Base-by-base conservation (phyloP, 345 rosid species). In the Angophora floribunda region DNA sequence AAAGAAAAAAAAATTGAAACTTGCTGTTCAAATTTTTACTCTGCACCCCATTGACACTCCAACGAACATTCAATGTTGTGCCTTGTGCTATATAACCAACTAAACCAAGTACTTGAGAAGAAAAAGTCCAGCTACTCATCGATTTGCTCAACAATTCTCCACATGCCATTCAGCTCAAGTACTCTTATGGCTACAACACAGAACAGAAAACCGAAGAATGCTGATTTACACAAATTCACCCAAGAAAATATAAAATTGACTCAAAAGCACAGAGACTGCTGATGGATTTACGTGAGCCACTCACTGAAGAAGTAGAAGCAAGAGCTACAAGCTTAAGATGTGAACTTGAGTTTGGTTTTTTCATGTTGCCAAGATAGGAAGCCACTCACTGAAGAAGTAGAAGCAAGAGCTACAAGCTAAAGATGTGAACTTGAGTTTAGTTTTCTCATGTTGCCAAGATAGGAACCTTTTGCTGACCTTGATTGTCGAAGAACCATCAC, bases 231-330 rank as follows among this genome's bases (percentile, higher is more conserved):
- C 86, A 51, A 47, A 47, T 85, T 50, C 55, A 7, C 32, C 86
- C 55, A 7, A 26, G 52, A 85, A 85, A 50, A 49, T 49, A 41
- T 7, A 87, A 3, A 78, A 70, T 87, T 52, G 63, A 51, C 41
- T 57, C 70, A 57, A 55, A 52, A 7, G 51, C 79, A 80, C 50
- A 47, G 49, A 75, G 21, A 51, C 52, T 21, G n/a, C 17, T 26
- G 30, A 19, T 32, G 63, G 65, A 49, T 59, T 44, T 52, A 61
- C 87, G 55, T 50, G 90, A 59, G 80, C 88, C 88, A 52, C 86
- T 87, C 32, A 65, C 44, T 13, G 90, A 89, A 82, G 90, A 59
- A 44, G 88, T 65, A 32, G 90, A 88, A 52, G 90, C 87, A 86
- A 70, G 85, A 47, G 87, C 85, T 61, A 85, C 85, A 30, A 88